Base-by-base conservation (phyloP, 2,329 filamentous ascomycete species). In the Aspergillus sp. region DNA sequence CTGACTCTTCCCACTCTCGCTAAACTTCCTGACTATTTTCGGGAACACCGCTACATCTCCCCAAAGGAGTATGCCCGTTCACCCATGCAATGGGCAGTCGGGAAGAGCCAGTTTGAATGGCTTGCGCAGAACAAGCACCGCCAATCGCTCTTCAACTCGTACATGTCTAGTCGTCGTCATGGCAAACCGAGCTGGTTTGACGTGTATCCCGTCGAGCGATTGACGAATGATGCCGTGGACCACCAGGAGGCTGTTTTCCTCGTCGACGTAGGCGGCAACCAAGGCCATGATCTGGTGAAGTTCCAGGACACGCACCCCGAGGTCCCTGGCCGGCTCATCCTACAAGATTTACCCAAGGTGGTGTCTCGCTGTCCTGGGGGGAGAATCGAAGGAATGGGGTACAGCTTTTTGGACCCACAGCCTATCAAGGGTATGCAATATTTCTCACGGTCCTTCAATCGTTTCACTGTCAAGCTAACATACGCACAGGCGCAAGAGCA, bases 181-280 rank as follows among this genome's bases (percentile, higher is more conserved):
- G 73, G 73, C 3, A 64, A 62, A 8, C 67, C 68, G 1, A 66
- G 64, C 59, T 75, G 73, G 72, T 74, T 72, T 30, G 69, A 75
- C 48, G 55, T 71, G 9, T 75, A 73, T 56, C 72, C 73, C 0
- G 64, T 72, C 3, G 61, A 69, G n/a, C 62, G 66, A 19, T 51
- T 72, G 9, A 57, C 69, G 0, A 68, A 70, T 0, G 68, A 68
- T 1, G 68, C 68, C 2, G 45, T 70, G 19, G 65, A 63, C 23
- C 62, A 57, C 5, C 61, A 69, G 4, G 70, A 74, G 6, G 72
- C 69, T 0, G 67, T 70, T 2, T 71, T 79, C 6, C 56, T 81
- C 3, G 76, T 81, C 12, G 79, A 81, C 36, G 66, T 81, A 2
- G 79, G 78, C 6, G 79, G 79, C 0, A 76, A 74, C 50, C 70